Percentiles rank a stretch among this genome's conserved stretches.
These are phyloP conservation scores for Arthrobotrys megalospora DNA, from an alignment of 2,329 filamentous ascomycete species.

Conservation along the genomic window DNA sequence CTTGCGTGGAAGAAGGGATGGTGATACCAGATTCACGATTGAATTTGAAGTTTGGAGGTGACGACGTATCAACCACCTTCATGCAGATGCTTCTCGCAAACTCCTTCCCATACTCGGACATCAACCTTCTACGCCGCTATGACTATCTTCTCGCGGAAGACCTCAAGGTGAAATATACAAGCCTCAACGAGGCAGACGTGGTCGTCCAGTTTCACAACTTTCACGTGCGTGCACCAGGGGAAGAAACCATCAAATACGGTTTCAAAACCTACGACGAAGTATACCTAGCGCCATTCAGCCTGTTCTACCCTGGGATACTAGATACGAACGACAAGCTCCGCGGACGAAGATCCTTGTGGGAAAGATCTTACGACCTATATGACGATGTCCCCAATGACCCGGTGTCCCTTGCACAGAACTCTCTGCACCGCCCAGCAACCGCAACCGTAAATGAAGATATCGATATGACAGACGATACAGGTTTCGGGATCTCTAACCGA, in stretches of 20 bases:
- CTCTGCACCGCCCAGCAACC: slow-evolving; percentile 70
- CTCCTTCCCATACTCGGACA: slow-evolving; percentile 94
- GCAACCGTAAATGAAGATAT: slow-evolving; percentile 18
- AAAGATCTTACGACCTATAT: slow-evolving; percentile 92
- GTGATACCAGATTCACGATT: slow-evolving; percentile 94
- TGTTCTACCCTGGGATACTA: slow-evolving; percentile 89
- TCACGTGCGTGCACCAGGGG: slow-evolving; percentile 87
- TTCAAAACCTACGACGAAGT: slow-evolving; percentile 99
- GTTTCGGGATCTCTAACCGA: not conserved
- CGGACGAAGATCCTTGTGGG: slow-evolving; percentile 84
- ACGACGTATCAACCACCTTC: slow-evolving; percentile 93
- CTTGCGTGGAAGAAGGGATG: slow-evolving; percentile 96
- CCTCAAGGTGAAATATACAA: slow-evolving; percentile 92
- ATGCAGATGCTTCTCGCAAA: slow-evolving; percentile 98
- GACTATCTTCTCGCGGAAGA: slow-evolving; percentile 96
- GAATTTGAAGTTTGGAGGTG: slow-evolving; percentile 93
- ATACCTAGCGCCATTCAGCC: slow-evolving; percentile 91
- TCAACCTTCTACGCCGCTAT: slow-evolving; percentile 90
- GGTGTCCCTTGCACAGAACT: slow-evolving; percentile 84
- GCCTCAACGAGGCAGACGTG: slow-evolving; percentile 89
- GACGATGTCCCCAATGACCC: slow-evolving; percentile 94
- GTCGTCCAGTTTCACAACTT: slow-evolving; percentile 91
- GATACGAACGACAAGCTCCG: slow-evolving; percentile 84
- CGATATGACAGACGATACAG: slow-evolving; percentile 63
- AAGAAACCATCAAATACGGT: slow-evolving; percentile 90